Evolutionary conservation across 345 rosid genomes (phyloP).

Genomic region (Angophora floribunda): DNA sequence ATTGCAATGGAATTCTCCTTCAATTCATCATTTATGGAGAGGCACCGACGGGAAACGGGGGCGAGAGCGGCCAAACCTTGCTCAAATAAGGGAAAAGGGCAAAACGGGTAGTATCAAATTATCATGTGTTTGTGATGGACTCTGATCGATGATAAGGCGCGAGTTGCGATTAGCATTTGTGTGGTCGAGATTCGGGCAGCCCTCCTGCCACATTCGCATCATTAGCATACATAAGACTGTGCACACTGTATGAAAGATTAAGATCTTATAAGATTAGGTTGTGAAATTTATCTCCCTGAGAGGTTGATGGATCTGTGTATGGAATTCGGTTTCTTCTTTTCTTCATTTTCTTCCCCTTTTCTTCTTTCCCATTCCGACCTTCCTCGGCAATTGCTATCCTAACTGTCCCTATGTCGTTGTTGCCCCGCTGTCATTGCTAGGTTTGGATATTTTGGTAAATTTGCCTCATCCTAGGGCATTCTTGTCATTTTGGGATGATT

Average conservation of each 20-base stretch:
- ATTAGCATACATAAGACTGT: rapidly evolving
- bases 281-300: not conserved
- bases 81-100: not conserved
- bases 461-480: not conserved
- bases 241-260: not conserved
- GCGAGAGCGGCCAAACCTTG: not conserved
- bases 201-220: not conserved
- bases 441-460: not conserved
- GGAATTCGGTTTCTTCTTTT: rapidly evolving
- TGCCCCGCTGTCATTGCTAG: rapidly evolving
- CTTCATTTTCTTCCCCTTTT: not conserved
- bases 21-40: not conserved
- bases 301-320: not conserved
- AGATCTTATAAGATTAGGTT: not conserved
- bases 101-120: not conserved
- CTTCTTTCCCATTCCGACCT: not conserved
- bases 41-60: not conserved
- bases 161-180: not conserved
- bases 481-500: not conserved
- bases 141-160: not conserved
- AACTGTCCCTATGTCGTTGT: rapidly evolving
- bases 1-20: not conserved
- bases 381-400: not conserved
- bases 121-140: not conserved
- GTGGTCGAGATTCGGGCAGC: not conserved